These are phyloP conservation scores for Cucumis hystrix DNA, from an alignment of 306 rosid species.

Conservation along the genomic window DNA sequence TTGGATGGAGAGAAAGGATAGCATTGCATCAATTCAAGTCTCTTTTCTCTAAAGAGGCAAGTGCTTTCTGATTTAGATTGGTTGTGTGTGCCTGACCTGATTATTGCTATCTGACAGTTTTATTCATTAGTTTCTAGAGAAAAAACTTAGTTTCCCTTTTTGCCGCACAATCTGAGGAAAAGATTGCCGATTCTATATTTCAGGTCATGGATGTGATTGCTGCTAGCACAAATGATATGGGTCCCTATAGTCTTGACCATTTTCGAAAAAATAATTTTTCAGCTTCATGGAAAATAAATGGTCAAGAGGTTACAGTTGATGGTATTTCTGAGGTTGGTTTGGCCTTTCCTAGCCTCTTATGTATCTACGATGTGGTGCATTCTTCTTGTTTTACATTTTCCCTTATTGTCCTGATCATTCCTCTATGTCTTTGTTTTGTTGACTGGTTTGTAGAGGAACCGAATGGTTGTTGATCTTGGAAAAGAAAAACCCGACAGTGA, in stretches of 20 bases:
- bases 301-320: slow-evolving; percentile 27
- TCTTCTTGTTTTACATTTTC: background rate
- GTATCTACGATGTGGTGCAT: background rate
- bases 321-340: slow-evolving; percentile 41
- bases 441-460: slow-evolving; percentile 23
- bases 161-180: background rate
- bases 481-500: slow-evolving; percentile 32
- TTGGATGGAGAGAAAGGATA: slow-evolving; percentile 60
- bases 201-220: slow-evolving; percentile 77
- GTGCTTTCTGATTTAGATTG: slow-evolving; percentile 14
- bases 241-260: slow-evolving; percentile 71
- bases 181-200: slow-evolving; percentile 19
- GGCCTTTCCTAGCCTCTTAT: background rate
- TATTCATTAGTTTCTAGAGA: background rate
- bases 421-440: background rate
- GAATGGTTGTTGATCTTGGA: slow-evolving; percentile 22
- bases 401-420: background rate
- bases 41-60: slow-evolving; percentile 68
- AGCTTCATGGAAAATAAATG: slow-evolving; percentile 61
- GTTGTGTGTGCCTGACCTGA: background rate
- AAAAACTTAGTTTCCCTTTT: background rate
- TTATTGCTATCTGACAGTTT: background rate
- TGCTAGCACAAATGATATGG: slow-evolving; percentile 64
- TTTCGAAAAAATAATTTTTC: slow-evolving; percentile 63
- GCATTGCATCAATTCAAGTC: slow-evolving; percentile 55